Evolutionary conservation across 1,284 basidiomycete species (phyloP).

Genomic region (Moniliella sp.): DNA sequence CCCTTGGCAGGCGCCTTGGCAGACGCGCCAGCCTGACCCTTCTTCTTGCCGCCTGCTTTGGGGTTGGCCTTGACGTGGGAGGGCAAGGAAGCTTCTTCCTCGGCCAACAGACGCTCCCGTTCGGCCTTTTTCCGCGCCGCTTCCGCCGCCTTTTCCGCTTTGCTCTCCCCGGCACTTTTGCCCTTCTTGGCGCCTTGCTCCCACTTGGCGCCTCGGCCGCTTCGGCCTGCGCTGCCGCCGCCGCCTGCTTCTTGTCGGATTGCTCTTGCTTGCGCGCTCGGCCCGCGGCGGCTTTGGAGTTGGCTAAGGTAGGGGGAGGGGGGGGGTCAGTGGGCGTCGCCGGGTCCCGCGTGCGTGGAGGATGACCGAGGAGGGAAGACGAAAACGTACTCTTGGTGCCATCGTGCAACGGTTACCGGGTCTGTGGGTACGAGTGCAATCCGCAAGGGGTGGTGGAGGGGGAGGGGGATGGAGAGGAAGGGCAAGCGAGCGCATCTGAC

Average conservation of each 20-base stretch:
- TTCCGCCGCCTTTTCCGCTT: slow-evolving; percentile 42
- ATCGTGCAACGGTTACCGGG: too few species aligned
- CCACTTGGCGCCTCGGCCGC: slow-evolving; percentile 57
- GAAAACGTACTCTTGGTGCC: too few species aligned
- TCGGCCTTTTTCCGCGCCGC: slow-evolving; percentile 38
- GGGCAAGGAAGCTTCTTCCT: slow-evolving; percentile 55
- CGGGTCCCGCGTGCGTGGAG: too few species aligned
- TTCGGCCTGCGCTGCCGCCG: slow-evolving; percentile 44
- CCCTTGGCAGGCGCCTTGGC: not conserved
- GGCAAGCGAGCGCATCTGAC: too few species aligned
- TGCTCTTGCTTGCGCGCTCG: slow-evolving; percentile 75
- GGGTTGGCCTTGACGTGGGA: slow-evolving; percentile 46
- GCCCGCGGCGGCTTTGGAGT: slow-evolving; percentile 13
- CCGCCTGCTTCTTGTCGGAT: slow-evolving; percentile 51
- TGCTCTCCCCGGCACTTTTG: slow-evolving; percentile 53
- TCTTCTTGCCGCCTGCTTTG: slow-evolving; percentile 40
- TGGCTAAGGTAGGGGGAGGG: slow-evolving; percentile 2
- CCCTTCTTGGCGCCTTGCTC: slow-evolving; percentile 42
- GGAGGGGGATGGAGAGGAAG: too few species aligned
- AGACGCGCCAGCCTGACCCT: slow-evolving; percentile 36
- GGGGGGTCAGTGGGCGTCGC: too few species aligned
- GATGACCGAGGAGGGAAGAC: too few species aligned
- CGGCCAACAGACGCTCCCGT: slow-evolving; percentile 42
- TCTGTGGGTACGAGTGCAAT: too few species aligned
- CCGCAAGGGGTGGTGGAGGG: too few species aligned